Base-by-base conservation (phyloP, 169 alveolate genomes). In the Hepatocystis sp. region DNA sequence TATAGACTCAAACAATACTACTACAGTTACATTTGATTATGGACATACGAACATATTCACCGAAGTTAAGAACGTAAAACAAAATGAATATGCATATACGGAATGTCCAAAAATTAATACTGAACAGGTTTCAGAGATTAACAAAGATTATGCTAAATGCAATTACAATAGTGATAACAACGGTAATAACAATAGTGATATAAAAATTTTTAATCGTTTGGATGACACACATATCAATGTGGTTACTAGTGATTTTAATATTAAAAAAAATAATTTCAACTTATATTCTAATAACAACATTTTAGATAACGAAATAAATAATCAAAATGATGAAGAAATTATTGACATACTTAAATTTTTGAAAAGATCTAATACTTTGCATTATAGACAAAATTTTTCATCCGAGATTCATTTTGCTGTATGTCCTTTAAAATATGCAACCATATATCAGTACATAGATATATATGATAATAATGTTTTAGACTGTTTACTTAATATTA, bases 301-400 rank as follows among this genome's bases (percentile, higher is more conserved):
- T 84, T 95, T 96, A 10, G 65, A 95, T 13, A 85, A 96, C 55
- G 85, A 85, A 51, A 52, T 85, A 15, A 39, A 63, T 61, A 61
- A 68, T n/a, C 67, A 53, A 2, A 27, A 65, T 10, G 53, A 64
- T 58, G 78, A 66, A 47, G 67, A 63, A 27, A 55, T 51, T 58
- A 39, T 44, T 68, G 71, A 56, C 23, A 76, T 78, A 4, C 49
- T 91, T 2, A 34, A 44, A 23, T 71, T 71, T 71, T 71, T 71
- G 47, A 71, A 71, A 71, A 55, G 44, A 56, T 71, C 92, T 89
- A 66, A 55, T 93, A 67, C 95, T 91, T 88, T 93, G 95, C 3
- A 90, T 96, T 25, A 98, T 94, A 91, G 95, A 96, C 67, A 98
- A 96, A 90, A 98, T 97, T 21, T 94, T 97, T 52, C 98, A 93